Conservation (phyloP, 2,329 filamentous ascomycete genomes). For the Aspergillus puulaauensis region DNA sequence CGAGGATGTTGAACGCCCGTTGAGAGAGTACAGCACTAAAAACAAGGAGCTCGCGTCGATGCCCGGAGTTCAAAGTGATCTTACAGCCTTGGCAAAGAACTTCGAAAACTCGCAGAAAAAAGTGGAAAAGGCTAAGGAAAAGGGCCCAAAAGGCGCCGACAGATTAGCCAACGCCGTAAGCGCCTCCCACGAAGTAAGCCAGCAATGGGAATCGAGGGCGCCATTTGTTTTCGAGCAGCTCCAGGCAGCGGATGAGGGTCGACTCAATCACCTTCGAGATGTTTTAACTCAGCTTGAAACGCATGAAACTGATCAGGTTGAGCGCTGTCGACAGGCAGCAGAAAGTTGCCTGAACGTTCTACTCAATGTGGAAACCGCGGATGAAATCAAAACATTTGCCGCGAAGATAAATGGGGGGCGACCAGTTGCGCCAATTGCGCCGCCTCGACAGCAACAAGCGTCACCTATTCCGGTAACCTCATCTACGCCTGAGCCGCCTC, state of each 20-base stretch:
- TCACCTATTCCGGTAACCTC: constrained; percentile 23
- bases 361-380: constrained; percentile 80
- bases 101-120: constrained; percentile 82
- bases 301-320: constrained; percentile 83
- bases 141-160: constrained; percentile 68
- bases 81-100: constrained; percentile 77
- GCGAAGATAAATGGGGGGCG: constrained; percentile 39
- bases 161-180: constrained; percentile 74
- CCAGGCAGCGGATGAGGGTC: constrained; percentile 84
- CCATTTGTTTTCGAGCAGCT: constrained; percentile 93
- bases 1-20: constrained; percentile 78
- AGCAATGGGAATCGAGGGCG: constrained; percentile 91
- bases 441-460: constrained; percentile 24
- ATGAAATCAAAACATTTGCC: constrained; percentile 68
- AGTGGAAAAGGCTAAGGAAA: constrained; percentile 78
- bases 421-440: constrained; percentile 26
- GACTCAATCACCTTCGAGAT: constrained; percentile 86
- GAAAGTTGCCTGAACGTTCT: constrained; percentile 79
- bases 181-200: constrained; percentile 72
- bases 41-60: constrained; percentile 78
- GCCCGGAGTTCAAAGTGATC: constrained; percentile 76
- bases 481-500: constrained; percentile 30
- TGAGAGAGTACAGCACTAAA: constrained; percentile 71
- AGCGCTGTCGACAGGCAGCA: constrained; percentile 70
- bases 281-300: constrained; percentile 90